Evolutionary conservation across 192 early-diverging fungal genomes (phyloP).

Genomic region (Backusella liffmaniae): DNA sequence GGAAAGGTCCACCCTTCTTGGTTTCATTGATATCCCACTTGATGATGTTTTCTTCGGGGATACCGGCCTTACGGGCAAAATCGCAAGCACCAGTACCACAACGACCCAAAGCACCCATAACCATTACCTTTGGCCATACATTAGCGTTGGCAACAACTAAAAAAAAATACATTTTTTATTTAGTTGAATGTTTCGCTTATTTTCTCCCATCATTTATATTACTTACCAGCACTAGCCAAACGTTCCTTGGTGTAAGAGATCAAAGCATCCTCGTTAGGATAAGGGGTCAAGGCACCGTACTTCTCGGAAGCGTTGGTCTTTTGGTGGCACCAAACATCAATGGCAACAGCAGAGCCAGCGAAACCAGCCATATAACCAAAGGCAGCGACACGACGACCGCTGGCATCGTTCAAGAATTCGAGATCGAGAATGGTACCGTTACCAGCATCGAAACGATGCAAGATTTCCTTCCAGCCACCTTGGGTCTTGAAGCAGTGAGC

Average conservation of each 20-base stretch:
- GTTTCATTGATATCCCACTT: slow-evolving; percentile 98
- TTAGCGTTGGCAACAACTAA: slow-evolving; percentile 55
- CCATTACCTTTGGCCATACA: slow-evolving; percentile 79
- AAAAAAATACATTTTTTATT: not conserved
- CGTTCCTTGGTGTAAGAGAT: slow-evolving; percentile 68
- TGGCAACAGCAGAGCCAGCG: slow-evolving; percentile 88
- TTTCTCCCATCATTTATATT: not conserved
- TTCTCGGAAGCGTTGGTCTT: slow-evolving; percentile 49
- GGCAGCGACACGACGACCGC: slow-evolving; percentile 89
- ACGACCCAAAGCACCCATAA: slow-evolving; percentile 97
- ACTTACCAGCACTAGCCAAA: slow-evolving; percentile 58
- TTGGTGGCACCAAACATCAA: slow-evolving; percentile 91
- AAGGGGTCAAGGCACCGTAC: slow-evolving; percentile 80
- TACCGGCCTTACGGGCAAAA: slow-evolving; percentile 76
- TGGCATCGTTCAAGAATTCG: slow-evolving; percentile 88
- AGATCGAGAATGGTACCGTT: slow-evolving; percentile 89
- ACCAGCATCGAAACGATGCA: slow-evolving; percentile 81
- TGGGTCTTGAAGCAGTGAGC: slow-evolving; percentile 98
- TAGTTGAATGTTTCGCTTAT: not conserved
- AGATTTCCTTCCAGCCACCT: slow-evolving; percentile 89
- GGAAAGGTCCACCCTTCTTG: slow-evolving; percentile 88
- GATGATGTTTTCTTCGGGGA: slow-evolving; percentile 85
- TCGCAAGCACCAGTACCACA: slow-evolving; percentile 91
- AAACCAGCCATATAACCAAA: slow-evolving; percentile 98
- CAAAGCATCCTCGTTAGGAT: slow-evolving; percentile 79